These are phyloP conservation scores for Crepidotus variabilis DNA, from an alignment of 768 basidiomycete genomes.

Conservation along the genomic window DNA sequence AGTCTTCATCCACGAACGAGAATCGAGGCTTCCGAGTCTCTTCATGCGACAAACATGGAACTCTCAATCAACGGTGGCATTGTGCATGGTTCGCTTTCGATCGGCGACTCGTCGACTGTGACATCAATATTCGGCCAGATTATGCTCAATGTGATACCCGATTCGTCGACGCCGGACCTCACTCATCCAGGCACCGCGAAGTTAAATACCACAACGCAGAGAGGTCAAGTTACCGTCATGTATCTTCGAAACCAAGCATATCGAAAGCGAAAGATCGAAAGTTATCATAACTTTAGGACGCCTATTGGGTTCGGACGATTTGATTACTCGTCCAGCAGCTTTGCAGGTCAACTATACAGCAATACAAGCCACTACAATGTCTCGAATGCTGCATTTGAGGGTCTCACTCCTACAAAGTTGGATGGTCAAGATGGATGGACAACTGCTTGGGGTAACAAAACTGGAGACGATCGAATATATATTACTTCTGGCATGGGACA, in stretches of 20 bases:
- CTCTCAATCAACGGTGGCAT: constrained; percentile 46
- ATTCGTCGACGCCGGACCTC: constrained; percentile 23
- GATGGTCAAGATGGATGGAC: not conserved
- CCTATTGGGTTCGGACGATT: not conserved
- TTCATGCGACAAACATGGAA: constrained; percentile 30
- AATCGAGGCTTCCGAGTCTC: constrained; percentile 36
- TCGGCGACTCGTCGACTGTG: constrained; percentile 35
- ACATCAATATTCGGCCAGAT: constrained; percentile 43
- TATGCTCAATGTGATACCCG: constrained; percentile 42
- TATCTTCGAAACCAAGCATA: constrained; percentile 33
- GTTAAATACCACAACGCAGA: constrained; percentile 44
- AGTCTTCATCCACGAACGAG: constrained; percentile 28
- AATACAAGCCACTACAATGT: constrained; percentile 4
- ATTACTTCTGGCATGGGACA: constrained; percentile 2
- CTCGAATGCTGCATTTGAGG: not conserved
- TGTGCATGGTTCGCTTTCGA: constrained; percentile 47
- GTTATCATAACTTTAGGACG: constrained; percentile 6
- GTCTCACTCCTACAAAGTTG: not conserved
- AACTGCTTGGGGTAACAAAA: not conserved
- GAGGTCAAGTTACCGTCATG: constrained; percentile 44
- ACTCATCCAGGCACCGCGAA: constrained; percentile 25
- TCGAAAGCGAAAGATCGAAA: constrained; percentile 40
- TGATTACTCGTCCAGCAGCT: constrained; percentile 1
- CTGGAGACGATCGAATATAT: constrained; percentile 4
- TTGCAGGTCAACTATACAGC: constrained; percentile 1